Evolutionary conservation across 2,329 filamentous ascomycete species (phyloP).

Genomic region (Aureobasidium uvarum): DNA sequence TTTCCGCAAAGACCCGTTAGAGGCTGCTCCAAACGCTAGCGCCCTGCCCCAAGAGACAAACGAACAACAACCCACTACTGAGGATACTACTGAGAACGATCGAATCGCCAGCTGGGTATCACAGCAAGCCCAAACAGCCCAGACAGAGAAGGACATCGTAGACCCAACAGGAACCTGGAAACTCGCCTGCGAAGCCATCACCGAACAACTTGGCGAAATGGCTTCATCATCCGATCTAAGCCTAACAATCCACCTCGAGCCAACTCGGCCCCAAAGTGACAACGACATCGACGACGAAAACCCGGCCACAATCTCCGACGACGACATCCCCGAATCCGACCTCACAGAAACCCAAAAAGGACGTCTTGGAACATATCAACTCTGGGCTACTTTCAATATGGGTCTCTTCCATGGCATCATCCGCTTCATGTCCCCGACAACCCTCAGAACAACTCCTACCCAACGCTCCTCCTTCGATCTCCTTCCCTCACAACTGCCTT

Average conservation of each 20-base stretch:
- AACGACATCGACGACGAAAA: slow-evolving; percentile 9
- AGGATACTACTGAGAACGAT: background rate
- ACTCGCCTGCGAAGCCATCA: slow-evolving; percentile 5
- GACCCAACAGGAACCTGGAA: slow-evolving; percentile 16
- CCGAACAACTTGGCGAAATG: slow-evolving; percentile 1
- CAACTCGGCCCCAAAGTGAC: slow-evolving; percentile 12
- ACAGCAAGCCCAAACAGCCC: slow-evolving; percentile 5
- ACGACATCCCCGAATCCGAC: background rate
- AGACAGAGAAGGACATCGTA: slow-evolving; percentile 12
- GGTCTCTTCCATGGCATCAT: slow-evolving; percentile 18
- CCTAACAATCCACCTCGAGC: background rate
- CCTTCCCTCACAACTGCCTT: background rate
- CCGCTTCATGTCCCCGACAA: slow-evolving; percentile 18
- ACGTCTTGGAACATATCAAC: slow-evolving; percentile 6
- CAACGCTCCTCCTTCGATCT: slow-evolving; percentile 11
- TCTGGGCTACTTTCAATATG: slow-evolving; percentile 18
- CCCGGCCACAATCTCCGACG: too few relatives aligned
- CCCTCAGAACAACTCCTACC: background rate
- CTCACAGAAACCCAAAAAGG: slow-evolving; percentile 11
- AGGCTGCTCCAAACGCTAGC: background rate
- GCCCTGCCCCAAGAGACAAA: background rate
- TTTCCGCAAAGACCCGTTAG: background rate
- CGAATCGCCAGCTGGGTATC: slow-evolving; percentile 15
- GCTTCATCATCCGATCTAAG: background rate
- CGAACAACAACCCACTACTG: background rate